phyloP scores from a whole-genome alignment of 345 rosid species.

The Hevea brasiliensis region DNA sequence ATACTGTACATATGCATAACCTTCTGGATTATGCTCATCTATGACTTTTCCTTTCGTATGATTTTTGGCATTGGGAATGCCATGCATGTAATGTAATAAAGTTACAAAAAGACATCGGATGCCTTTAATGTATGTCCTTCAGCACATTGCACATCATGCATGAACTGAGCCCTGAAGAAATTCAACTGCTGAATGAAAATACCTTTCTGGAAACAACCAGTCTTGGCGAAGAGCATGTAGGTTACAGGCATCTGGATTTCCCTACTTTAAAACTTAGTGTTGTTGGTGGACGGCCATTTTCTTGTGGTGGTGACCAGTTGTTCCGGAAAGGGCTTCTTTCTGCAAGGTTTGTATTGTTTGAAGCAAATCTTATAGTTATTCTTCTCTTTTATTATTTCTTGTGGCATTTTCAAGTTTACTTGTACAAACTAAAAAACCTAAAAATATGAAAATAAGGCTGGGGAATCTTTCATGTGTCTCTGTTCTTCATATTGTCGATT shows the following conservation, averaged over 20 bases:
- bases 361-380: neutral
- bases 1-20: neutral
- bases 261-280: conserved; percentile 63
- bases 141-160: conserved; percentile 6
- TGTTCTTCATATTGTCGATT: neutral
- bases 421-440: neutral
- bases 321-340: conserved; percentile 56
- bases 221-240: conserved; percentile 81
- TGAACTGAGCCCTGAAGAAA: neutral
- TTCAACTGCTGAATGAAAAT: conserved; percentile 5
- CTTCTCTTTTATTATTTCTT: neutral
- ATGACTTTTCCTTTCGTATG: neutral
- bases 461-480: neutral
- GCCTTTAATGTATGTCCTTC: neutral
- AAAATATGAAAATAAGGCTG: neutral
- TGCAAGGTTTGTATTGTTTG: conserved; percentile 46
- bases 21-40: neutral
- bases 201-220: conserved; percentile 40
- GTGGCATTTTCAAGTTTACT: neutral
- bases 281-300: conserved; percentile 93
- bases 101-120: neutral
- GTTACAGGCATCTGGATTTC: conserved; percentile 67
- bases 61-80: neutral
- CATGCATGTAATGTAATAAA: neutral
- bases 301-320: conserved; percentile 65